Percentiles rank a stretch among this genome's conserved stretches.
Conservation (phyloP, 805 yeast genomes). For the Teunomyces cretensis region DNA sequence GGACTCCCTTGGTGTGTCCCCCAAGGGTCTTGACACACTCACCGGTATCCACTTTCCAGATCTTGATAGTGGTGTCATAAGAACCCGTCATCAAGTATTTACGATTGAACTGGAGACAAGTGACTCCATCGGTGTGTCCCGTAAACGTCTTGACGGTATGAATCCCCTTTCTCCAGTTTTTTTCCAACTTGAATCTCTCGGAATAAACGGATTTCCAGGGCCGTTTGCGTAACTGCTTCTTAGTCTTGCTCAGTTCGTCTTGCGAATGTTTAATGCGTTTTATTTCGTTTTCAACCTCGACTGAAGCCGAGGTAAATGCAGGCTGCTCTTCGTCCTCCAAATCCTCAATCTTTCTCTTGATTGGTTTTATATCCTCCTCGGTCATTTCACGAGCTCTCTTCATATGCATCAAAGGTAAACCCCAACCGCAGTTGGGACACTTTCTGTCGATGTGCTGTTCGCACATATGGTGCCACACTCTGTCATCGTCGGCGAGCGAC, state of each 20-base stretch:
- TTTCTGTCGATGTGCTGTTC: constrained; percentile 97
- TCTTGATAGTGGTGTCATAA: constrained; percentile 82
- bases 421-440: constrained; percentile 99
- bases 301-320: neutral
- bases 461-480: constrained; percentile 98
- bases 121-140: constrained; percentile 88
- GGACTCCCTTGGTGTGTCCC: constrained; percentile 90
- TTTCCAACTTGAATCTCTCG: constrained; percentile 87
- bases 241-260: constrained; percentile 3
- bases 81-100: constrained; percentile 83
- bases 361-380: constrained; percentile 17
- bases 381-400: constrained; percentile 59
- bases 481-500: constrained; percentile 86
- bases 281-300: constrained; percentile 2
- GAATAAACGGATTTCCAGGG: constrained; percentile 96
- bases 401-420: constrained; percentile 91
- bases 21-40: constrained; percentile 69
- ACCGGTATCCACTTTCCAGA: constrained; percentile 90
- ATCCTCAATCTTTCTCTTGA: constrained; percentile 15
- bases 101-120: constrained; percentile 81
- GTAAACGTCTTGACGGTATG: constrained; percentile 61
- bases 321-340: constrained; percentile 9
- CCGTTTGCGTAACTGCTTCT: constrained; percentile 37
- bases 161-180: constrained; percentile 89
- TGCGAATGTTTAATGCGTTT: constrained; percentile 3